These are phyloP conservation scores for Umbellularia californica DNA, from an alignment of 164 flowering plant species.

Conservation along the genomic window DNA sequence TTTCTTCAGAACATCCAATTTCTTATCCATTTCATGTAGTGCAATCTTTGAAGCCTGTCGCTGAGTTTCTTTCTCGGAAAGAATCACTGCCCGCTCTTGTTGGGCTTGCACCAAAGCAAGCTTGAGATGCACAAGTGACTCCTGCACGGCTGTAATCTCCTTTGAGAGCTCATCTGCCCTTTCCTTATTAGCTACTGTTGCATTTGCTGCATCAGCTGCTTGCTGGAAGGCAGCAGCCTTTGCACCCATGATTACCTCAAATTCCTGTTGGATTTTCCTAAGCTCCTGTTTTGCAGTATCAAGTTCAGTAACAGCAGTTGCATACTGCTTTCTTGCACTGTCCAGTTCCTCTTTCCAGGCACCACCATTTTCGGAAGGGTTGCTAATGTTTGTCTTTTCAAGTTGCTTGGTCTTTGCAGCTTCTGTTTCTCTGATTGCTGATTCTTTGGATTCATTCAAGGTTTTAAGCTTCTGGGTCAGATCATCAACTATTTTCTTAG, in stretches of 20 bases:
- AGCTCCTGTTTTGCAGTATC: conserved; percentile 77
- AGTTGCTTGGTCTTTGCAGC: conserved; percentile 55
- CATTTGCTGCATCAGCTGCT: conserved; percentile 54
- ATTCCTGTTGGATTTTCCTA: conserved; percentile 56
- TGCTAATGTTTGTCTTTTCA: conserved; percentile 38
- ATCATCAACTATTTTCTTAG: conserved; percentile 60
- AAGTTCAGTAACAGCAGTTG: conserved; percentile 47
- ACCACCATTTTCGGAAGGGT: conserved; percentile 21
- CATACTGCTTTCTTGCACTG: conserved; percentile 46
- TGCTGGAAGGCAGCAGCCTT: conserved; percentile 50
- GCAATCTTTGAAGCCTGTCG: conserved; percentile 46
- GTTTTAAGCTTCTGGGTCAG: conserved; percentile 48
- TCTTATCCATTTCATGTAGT: conserved; percentile 52
- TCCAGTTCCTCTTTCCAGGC: conserved; percentile 52
- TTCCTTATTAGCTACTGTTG: conserved; percentile 46
- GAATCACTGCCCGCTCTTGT: conserved; percentile 56
- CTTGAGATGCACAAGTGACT: conserved; percentile 58
- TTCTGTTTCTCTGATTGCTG: conserved; percentile 53
- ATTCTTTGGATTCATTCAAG: conserved; percentile 53
- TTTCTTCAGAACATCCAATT: conserved; percentile 45
- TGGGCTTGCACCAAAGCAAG: conserved; percentile 54
- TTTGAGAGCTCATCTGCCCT: conserved; percentile 53
- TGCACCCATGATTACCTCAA: conserved; percentile 47
- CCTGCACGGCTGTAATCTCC: conserved; percentile 55
- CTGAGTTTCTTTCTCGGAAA: conserved; percentile 61